Evolutionary conservation across 192 early-diverging fungal genomes (phyloP), one percentile per base, ranked within the genome.

Genomic region (Gonapodya prolifera): DNA sequence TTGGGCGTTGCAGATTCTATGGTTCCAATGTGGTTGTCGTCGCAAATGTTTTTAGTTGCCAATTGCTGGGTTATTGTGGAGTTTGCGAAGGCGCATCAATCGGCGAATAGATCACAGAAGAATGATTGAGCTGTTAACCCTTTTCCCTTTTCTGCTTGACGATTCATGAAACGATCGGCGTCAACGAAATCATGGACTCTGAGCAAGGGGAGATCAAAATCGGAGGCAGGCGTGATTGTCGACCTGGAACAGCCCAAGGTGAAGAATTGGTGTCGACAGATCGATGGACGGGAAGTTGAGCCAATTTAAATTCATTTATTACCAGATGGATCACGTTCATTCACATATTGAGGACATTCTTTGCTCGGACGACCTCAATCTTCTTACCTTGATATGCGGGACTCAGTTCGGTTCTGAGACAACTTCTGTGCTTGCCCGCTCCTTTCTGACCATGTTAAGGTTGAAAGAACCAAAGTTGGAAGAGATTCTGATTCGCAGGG

Each of bases 1-100:
- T 83, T 92, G 18, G 95, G 94, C 8, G 23, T 8, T 61, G 45
- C 8, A 8, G 23, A 61, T 23, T 16, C 45, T 16, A 61, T 61
- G 45, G 8, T 61, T 16, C 23, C 45, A 8, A 61, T 61, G 45
- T 61, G 45, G 45, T 8, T 23, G 23, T 61, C 45, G 23, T 61
- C 45, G 8, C 45, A 16, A 8, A 61, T 61, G 8, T 61, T 61
- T 23, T 23, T 61, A 23, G 45, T 61, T 16, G 8, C 45, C 45
- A 61, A 61, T 61, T 61, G 8, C 23, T 61, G 45, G 45, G 8
- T 61, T 8, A 61, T 23, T 61, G 45, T 61, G 45, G 45, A 61
- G 45, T 61, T 61, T 61, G 45, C 45, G 23, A 61, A 23, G 23
- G 45, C 8, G 8, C 23, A 61, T 61, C 45, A 23, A 23, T 61